phyloP scores from a whole-genome alignment of 805 yeast species.

The Clavispora fructus region DNA sequence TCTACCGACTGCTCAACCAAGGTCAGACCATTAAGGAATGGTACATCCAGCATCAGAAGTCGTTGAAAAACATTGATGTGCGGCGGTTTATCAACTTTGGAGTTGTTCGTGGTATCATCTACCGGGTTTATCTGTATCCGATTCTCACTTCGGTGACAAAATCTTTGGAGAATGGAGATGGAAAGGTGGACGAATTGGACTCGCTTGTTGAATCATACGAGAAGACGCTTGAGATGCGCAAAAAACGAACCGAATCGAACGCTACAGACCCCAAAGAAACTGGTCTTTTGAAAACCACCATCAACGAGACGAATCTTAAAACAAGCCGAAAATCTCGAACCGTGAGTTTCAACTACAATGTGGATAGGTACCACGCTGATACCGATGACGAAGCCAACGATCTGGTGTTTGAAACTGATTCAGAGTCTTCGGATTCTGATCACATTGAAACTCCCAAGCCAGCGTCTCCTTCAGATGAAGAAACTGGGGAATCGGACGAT shows the following conservation, averaged over 20 bases:
- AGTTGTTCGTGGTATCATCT: slow-evolving; percentile 70
- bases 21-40: slow-evolving; percentile 77
- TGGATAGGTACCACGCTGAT: slow-evolving; percentile 4
- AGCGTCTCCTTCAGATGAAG: neutral
- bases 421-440: slow-evolving; percentile 5
- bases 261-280: slow-evolving; percentile 1
- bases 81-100: slow-evolving; percentile 87
- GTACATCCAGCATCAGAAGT: slow-evolving; percentile 62
- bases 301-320: slow-evolving; percentile 13
- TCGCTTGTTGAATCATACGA: slow-evolving; percentile 8
- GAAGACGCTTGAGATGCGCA: slow-evolving; percentile 1
- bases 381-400: slow-evolving; percentile 1
- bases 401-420: slow-evolving; percentile 14
- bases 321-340: slow-evolving; percentile 21
- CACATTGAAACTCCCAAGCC: neutral
- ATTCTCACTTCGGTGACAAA: slow-evolving; percentile 40
- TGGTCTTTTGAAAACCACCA: slow-evolving; percentile 9
- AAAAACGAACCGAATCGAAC: neutral
- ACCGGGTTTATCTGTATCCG: slow-evolving; percentile 77
- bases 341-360: slow-evolving; percentile 31
- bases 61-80: slow-evolving; percentile 65
- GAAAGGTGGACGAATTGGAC: slow-evolving; percentile 6
- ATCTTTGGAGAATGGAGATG: slow-evolving; percentile 25
- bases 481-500: slow-evolving; percentile 1
- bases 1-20: slow-evolving; percentile 74